A percentile compares a stretch with the other conserved stretches of the same genome.
Evolutionary conservation across 345 rosid genomes (phyloP).

Genomic region (Salix koriyanagi): DNA sequence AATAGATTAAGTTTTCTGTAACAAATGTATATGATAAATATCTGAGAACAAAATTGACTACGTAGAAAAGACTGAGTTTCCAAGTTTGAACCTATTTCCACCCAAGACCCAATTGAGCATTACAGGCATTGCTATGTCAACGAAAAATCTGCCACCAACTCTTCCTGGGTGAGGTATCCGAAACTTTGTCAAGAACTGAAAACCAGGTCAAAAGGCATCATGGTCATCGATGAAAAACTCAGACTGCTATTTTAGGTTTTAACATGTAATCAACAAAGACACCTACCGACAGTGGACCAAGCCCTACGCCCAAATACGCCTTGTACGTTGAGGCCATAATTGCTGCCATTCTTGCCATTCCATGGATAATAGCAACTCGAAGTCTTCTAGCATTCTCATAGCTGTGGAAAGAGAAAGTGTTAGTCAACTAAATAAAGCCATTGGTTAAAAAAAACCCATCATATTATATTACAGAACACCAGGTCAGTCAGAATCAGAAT

Average conservation of each 20-base stretch:
- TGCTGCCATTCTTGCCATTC: constrained; percentile 94
- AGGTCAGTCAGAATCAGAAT: not conserved
- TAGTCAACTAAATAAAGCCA: not conserved
- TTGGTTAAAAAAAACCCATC: not conserved
- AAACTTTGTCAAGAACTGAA: constrained; percentile 75
- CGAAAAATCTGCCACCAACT: constrained; percentile 79
- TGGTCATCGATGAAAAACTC: not conserved
- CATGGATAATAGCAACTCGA: constrained; percentile 78
- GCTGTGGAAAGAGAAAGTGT: constrained; percentile 30
- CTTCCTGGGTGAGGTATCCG: constrained; percentile 90
- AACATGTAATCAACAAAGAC: not conserved
- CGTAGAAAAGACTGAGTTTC: not conserved
- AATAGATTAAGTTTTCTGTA: not conserved
- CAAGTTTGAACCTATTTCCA: constrained; percentile 70
- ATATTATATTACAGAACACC: not conserved
- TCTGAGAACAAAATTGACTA: not conserved
- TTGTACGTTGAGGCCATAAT: constrained; percentile 93
- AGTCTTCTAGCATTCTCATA: constrained; percentile 71
- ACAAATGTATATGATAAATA: not conserved
- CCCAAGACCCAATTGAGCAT: constrained; percentile 92
- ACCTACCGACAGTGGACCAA: constrained; percentile 83
- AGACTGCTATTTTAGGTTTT: not conserved
- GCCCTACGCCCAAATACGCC: constrained; percentile 94
- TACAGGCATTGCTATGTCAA: constrained; percentile 69
- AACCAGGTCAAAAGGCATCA: constrained; percentile 11